Evolutionary conservation across 805 yeast species (phyloP).

Genomic region (Cephaloascus albidus): DNA sequence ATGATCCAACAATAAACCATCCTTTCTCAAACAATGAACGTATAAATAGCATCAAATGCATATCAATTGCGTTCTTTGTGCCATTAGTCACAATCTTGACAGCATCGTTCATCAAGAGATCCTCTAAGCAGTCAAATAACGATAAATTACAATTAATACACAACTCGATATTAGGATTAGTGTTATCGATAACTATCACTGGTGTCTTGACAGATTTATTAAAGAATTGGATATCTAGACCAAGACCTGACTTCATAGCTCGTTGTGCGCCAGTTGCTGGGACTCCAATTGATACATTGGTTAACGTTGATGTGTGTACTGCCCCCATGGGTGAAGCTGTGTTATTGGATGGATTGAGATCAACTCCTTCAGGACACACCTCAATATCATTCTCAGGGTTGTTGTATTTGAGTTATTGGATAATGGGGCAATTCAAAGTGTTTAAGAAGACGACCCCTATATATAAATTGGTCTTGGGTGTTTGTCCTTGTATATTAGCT

Average conservation of each 20-base stretch:
- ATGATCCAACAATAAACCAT: constrained; percentile 18
- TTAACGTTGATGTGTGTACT: constrained; percentile 21
- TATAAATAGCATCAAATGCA: background rate
- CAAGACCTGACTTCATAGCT: constrained; percentile 23
- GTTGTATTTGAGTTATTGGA: constrained; percentile 22
- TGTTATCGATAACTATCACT: constrained; percentile 16
- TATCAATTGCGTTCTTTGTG: background rate
- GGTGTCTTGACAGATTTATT: constrained; percentile 25
- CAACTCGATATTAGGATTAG: constrained; percentile 19
- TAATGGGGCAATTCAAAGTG: constrained; percentile 16
- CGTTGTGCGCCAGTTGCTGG: constrained; percentile 14
- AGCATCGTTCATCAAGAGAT: background rate
- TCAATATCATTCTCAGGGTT: constrained; percentile 24
- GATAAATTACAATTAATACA: constrained; percentile 10
- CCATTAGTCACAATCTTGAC: background rate
- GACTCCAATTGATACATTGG: constrained; percentile 6
- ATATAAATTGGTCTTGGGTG: constrained; percentile 9
- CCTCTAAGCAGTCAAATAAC: constrained; percentile 11
- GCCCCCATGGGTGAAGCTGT: constrained; percentile 18
- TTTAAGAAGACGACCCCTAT: constrained; percentile 8
- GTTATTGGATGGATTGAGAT: constrained; percentile 26
- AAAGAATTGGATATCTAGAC: constrained; percentile 24
- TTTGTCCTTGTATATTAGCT: constrained; percentile 16
- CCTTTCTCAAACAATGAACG: constrained; percentile 8
- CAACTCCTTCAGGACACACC: constrained; percentile 32